Evolutionary conservation across 768 basidiomycete species (phyloP).

Genomic region (Plicaturopsis crispa): DNA sequence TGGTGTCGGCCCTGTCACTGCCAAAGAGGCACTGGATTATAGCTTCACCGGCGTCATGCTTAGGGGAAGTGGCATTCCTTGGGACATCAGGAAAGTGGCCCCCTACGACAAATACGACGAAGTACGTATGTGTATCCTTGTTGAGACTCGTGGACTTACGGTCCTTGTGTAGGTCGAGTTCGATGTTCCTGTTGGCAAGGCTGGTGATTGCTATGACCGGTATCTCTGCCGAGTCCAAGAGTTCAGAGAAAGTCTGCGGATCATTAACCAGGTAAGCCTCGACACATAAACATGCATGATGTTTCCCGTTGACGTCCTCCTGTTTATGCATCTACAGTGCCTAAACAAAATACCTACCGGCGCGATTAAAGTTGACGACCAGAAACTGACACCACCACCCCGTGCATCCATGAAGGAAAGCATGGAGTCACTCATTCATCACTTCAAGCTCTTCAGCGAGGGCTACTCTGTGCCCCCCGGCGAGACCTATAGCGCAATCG

Average conservation of each 20-base stretch:
- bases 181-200: conserved; percentile 92
- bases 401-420: conserved; percentile 98
- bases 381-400: conserved; percentile 94
- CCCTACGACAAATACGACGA: conserved; percentile 98
- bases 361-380: conserved; percentile 90
- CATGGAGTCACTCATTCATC: conserved; percentile 97
- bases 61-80: conserved; percentile 85
- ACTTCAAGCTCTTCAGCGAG: conserved; percentile 99
- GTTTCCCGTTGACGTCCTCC: neutral
- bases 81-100: conserved; percentile 88
- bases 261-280: conserved; percentile 62
- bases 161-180: conserved; percentile 70
- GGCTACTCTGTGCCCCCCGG: conserved; percentile 95
- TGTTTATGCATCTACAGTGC: conserved; percentile 44
- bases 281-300: neutral
- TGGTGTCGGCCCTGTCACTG: conserved; percentile 85
- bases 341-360: conserved; percentile 96
- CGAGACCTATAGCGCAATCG: conserved; percentile 95
- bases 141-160: neutral
- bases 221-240: conserved; percentile 98
- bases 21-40: conserved; percentile 87
- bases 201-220: conserved; percentile 97
- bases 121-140: conserved; percentile 29
- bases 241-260: conserved; percentile 89
- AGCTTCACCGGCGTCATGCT: conserved; percentile 97